Evolutionary conservation across 257 asterid genomes (phyloP).

Genomic region (Apocynum venetum): DNA sequence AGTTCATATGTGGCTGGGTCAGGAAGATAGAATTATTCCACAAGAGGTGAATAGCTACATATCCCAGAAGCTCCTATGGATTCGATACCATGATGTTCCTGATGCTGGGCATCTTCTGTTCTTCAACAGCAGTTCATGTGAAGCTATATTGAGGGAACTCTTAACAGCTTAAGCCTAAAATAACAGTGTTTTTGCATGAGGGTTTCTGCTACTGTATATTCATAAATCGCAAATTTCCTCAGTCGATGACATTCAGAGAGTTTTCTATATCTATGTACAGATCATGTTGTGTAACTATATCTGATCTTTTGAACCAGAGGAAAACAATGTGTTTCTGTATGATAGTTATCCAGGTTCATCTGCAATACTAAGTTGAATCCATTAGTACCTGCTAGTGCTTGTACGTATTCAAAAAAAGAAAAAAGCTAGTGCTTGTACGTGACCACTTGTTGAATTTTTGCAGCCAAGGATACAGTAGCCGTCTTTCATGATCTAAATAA

Average conservation of each 20-base stretch:
- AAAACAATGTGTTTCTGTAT: background rate
- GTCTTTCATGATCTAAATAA: no score
- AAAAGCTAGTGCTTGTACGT: no score
- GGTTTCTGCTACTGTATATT: background rate
- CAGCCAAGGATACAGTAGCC: no score
- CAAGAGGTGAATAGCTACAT: slow-evolving; percentile 40
- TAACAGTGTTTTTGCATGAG: background rate
- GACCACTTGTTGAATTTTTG: no score
- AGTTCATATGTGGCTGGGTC: slow-evolving; percentile 79
- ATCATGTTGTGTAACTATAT: no score
- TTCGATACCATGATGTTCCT: slow-evolving; percentile 66
- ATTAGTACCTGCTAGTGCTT: no score
- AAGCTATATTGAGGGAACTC: slow-evolving; percentile 35
- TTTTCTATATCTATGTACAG: background rate
- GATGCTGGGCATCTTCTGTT: slow-evolving; percentile 60
- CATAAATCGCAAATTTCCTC: background rate
- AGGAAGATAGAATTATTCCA: slow-evolving; percentile 50
- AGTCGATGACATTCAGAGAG: background rate
- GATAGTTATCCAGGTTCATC: no score
- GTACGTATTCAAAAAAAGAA: no score
- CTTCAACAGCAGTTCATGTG: slow-evolving; percentile 41
- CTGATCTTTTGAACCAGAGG: background rate
- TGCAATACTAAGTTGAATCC: no score
- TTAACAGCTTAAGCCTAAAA: background rate
- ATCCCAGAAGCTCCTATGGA: slow-evolving; percentile 61